A percentile compares a stretch with the other conserved stretches of the same genome.
These are phyloP conservation scores for Magnusiomyces tetraspermus DNA, from an alignment of 1,139 yeast genomes.

Conservation along the genomic window DNA sequence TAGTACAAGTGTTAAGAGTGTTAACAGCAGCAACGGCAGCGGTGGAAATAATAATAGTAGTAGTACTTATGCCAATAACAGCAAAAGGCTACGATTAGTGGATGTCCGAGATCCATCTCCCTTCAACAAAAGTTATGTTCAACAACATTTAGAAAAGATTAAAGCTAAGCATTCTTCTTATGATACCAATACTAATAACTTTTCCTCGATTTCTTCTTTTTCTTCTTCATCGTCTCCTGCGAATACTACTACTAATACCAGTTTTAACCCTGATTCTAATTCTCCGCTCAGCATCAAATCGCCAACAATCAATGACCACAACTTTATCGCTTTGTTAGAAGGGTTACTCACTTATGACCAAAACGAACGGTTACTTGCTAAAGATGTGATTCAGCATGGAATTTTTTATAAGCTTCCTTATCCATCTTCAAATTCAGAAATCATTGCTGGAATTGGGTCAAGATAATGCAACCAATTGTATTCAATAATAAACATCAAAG, in stretches of 20 bases:
- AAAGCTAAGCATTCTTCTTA: neutral
- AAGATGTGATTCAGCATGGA: slow-evolving; percentile 1
- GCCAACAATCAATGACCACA: neutral
- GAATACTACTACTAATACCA: neutral
- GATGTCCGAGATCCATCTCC: neutral
- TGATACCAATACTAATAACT: neutral
- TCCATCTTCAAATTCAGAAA: neutral
- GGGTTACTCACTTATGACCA: neutral
- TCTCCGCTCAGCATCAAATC: neutral
- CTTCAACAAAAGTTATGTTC: neutral
- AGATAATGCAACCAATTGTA: too few relatives aligned
- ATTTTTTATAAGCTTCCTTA: slow-evolving; percentile 2
- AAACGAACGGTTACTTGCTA: neutral
- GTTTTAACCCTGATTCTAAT: neutral
- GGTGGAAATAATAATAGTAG: too few relatives aligned
- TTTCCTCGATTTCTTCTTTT: too few relatives aligned
- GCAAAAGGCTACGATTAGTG: neutral
- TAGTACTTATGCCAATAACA: too few relatives aligned
- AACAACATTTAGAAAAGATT: neutral
- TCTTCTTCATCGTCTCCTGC: too few relatives aligned
- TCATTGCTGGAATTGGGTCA: neutral
- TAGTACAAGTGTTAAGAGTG: too few relatives aligned
- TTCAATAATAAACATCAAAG: too few relatives aligned
- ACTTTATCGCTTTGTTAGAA: slow-evolving; percentile 2
- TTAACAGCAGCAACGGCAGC: too few relatives aligned